Conservation (phyloP, 306 rosid genomes). For the peach (Prunus persica) region DNA sequence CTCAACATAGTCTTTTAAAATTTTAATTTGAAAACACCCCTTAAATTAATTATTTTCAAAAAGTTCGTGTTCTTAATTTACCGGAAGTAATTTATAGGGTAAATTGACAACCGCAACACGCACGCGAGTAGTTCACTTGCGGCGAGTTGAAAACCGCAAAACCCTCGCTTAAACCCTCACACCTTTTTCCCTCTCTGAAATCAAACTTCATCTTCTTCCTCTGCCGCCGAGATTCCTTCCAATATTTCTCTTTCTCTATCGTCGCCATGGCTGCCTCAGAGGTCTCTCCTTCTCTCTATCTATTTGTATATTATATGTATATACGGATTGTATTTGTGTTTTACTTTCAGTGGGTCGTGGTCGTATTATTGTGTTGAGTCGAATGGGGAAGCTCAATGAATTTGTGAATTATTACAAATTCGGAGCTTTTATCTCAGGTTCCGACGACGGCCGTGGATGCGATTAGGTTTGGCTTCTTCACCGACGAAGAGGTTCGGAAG, state of each 20-base stretch:
- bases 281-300: conserved; percentile 10
- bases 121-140: neutral
- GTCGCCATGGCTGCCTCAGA: conserved; percentile 21
- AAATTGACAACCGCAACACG: too few relatives aligned
- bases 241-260: neutral
- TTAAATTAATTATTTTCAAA: too few relatives aligned
- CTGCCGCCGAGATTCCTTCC: neutral
- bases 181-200: neutral
- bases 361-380: neutral
- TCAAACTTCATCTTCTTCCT: neutral
- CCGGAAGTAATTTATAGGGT: too few relatives aligned
- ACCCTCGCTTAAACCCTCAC: conserved; percentile 9
- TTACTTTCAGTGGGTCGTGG: neutral
- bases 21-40: too few relatives aligned
- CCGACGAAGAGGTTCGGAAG: conserved; percentile 49
- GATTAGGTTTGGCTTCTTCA: conserved; percentile 62
- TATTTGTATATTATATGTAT: neutral
- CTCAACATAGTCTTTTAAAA: too few relatives aligned
- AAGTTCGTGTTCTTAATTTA: too few relatives aligned
- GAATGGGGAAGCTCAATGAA: neutral
- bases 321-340: neutral
- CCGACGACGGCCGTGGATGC: conserved; percentile 53
- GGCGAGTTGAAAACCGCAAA: neutral
- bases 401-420: neutral
- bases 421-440: conserved; percentile 38